These are phyloP conservation scores for Dacryopinax spathularia DNA, from an alignment of 768 basidiomycete species.

Conservation along the genomic window DNA sequence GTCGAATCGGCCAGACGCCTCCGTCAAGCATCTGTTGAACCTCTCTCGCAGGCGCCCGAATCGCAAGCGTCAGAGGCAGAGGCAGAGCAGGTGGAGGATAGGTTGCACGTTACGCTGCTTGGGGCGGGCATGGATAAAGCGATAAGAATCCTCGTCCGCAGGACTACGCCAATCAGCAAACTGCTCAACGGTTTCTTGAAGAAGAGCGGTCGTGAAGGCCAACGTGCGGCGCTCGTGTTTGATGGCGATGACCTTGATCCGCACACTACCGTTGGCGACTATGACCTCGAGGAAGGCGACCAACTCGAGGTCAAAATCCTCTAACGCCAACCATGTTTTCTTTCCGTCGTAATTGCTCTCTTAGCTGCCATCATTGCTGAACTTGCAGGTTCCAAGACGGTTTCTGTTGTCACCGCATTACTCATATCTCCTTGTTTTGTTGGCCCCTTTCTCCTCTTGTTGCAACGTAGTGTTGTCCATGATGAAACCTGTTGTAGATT, in stretches of 20 bases:
- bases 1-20: constrained; percentile 20
- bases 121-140: constrained; percentile 39
- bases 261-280: constrained; percentile 44
- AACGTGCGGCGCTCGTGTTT: constrained; percentile 40
- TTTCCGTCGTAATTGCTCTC: too few species aligned
- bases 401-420: too few species aligned
- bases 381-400: too few species aligned
- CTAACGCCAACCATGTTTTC: background rate
- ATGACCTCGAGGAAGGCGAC: constrained; percentile 68
- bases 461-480: too few species aligned
- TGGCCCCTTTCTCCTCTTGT: too few species aligned
- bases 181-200: constrained; percentile 65
- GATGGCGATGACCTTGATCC: constrained; percentile 62
- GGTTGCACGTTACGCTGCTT: constrained; percentile 50
- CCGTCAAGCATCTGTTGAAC: constrained; percentile 16
- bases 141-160: constrained; percentile 52
- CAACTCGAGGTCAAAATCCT: constrained; percentile 42
- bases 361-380: too few species aligned
- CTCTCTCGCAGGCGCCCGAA: constrained; percentile 14
- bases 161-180: constrained; percentile 59
- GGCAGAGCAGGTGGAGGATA: constrained; percentile 32
- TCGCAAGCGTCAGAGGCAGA: constrained; percentile 24
- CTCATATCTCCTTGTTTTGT: too few species aligned
- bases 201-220: constrained; percentile 26
- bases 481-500: too few species aligned